Evolutionary conservation across 257 asterid species (phyloP).

Genomic region (Sherardia arvensis): DNA sequence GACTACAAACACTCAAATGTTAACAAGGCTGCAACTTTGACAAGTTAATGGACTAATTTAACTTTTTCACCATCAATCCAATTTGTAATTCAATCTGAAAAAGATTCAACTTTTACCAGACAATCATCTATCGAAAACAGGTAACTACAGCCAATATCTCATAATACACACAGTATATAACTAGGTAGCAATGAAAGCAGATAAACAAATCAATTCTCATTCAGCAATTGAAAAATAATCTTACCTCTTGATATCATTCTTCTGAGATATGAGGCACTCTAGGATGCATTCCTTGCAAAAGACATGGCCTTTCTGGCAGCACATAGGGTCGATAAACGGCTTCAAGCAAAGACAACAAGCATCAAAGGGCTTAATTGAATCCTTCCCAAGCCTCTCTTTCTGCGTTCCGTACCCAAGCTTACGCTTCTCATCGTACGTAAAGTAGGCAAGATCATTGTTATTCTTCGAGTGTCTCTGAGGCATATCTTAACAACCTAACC

Average conservation of each 20-base stretch:
- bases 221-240: background rate
- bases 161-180: background rate
- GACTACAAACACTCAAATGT: background rate
- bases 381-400: conserved; percentile 84
- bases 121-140: background rate
- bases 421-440: conserved; percentile 96
- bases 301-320: conserved; percentile 80
- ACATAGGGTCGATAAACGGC: conserved; percentile 75
- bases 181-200: background rate
- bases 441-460: conserved; percentile 91
- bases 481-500: conserved; percentile 27
- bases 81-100: background rate
- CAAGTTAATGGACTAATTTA: background rate
- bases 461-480: conserved; percentile 99
- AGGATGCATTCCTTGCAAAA: conserved; percentile 90
- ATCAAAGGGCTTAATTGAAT: conserved; percentile 89
- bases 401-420: conserved; percentile 95
- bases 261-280: conserved; percentile 82
- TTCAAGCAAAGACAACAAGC: conserved; percentile 90
- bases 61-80: background rate
- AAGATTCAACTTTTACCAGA: no score
- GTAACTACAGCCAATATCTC: background rate
- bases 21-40: background rate
- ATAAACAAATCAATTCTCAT: background rate
- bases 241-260: conserved; percentile 82